Base-by-base conservation (phyloP, 805 yeast species). In the Metschnikowia santaceciliae region DNA sequence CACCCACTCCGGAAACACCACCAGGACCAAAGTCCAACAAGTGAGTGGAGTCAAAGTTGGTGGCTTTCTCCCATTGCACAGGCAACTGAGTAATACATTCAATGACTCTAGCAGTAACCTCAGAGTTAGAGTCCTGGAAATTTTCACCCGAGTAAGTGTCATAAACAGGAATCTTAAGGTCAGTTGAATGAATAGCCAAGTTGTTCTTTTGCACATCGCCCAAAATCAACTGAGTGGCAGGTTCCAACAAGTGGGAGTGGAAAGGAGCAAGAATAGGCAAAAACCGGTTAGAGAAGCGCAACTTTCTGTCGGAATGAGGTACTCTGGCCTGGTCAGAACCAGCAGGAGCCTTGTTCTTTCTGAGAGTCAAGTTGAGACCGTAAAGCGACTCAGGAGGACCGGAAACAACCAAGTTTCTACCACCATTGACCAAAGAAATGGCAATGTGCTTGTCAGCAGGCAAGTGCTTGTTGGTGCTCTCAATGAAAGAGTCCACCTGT, bases 361-460 rank as follows among this genome's bases (percentile, higher is more conserved):
- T 85, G 69, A 94, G 79, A 54, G 92, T 81, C 65, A 94, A 79
- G 73, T 91, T 91, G 63, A 94, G 81, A 78, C 99, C 99, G 63
- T 92, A 94, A 55, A 94, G 77, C 3, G 98, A 90, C 79, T 91
- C 96, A 51, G 99, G 98, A 45, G 98, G 99, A 69, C 99, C 99
- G 20, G 96, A 82, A 44, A 92, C 90, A 51, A 94, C 99, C 74
- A 90, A 79, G 71, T 90, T 89, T 75, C 96, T 83, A 44, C 96
- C 96, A 69, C 99, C 99, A 67, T 94, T 94, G 61, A 91, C 79
- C 68, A 94, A 81, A 40, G 98, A 90, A 57, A 94, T 84, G 54
- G 85, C 88, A 64, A 94, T 86, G 66, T 90, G 96, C 72, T 89
- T 90, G 62, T 89, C 96, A 48, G 77, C 74, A 60, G 99, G 97